Evolutionary conservation across 2,329 filamentous ascomycete genomes (phyloP), one percentile per base, ranked within the genome.

Genomic region (Fusarium sp.): DNA sequence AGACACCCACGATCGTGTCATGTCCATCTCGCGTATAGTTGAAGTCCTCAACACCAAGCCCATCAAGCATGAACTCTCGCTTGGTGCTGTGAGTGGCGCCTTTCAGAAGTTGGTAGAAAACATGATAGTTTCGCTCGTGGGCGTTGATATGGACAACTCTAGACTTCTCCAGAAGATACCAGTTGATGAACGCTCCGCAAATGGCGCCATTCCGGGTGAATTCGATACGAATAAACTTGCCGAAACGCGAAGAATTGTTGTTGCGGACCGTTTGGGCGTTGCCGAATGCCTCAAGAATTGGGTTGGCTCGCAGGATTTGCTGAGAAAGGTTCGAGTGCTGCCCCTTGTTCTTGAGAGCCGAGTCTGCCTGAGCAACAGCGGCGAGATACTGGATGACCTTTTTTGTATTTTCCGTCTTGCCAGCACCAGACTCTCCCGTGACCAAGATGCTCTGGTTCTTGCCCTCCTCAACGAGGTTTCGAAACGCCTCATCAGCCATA

Each of bases 301-400:
- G 96, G 81, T 99, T 99, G 68, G 96, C 96, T 51, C 96, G 91
- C 46, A 99, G 86, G 38, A 99, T 99, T 83, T 99, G 97, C 77
- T 98, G 95, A 1, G 97, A 98, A 11, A 99, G 90, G 68, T 94
- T 98, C 14, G 94, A 93, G 70, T 96, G 90, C 73, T 88, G 86
- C 5, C 82, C 80, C 85, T 92, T 83, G 84, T 87, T 84, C 86
- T 92, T 85, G 82, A 89, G 80, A 3, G 92, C 88, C 0, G 92
- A 91, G 68, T 98, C 96, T 0, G 94, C 91, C 46, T 94, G 93
- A 11, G 96, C 96, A 53, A 99, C 96, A 2, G 96, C 95, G 16
- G 96, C 96, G 49, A 99, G 90, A 80, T 99, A 99, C 79, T 99
- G 97, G 64, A 99, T 99, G 76, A 99, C 96, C 82, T 99, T 99